A percentile compares a stretch with the other conserved stretches of the same genome.
phyloP scores from a whole-genome alignment of 345 rosid genomes.

The Bruguiera sexangula region DNA sequence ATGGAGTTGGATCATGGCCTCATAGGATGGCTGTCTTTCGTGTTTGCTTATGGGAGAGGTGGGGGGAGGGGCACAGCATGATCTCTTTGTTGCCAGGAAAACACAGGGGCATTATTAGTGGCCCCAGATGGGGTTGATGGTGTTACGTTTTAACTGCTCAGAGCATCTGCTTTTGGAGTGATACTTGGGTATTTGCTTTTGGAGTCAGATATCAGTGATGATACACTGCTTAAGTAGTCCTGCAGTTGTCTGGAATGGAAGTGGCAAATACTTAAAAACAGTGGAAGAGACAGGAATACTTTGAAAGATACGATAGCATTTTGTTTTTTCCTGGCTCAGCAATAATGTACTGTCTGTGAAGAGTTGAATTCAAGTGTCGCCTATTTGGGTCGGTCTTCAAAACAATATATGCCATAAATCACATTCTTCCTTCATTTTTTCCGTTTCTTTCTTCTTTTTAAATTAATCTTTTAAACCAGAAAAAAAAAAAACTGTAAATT shows the following conservation, averaged over 20 bases:
- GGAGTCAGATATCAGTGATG: too few species aligned
- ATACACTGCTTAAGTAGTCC: constrained; percentile 1
- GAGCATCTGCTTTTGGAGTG: constrained; percentile 1
- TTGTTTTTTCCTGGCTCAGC: constrained; percentile 2
- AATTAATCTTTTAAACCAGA: too few species aligned
- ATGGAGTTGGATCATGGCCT: constrained; percentile 15
- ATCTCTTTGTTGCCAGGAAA: constrained; percentile 10
- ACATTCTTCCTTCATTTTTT: too few species aligned
- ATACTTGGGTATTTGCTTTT: background rate
- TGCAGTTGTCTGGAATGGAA: constrained; percentile 22
- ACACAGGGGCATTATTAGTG: background rate
- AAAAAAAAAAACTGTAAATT: too few species aligned
- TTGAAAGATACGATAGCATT: constrained; percentile 4
- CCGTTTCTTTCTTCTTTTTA: too few species aligned
- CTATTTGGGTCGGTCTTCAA: background rate
- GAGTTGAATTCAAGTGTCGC: background rate
- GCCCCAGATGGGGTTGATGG: background rate
- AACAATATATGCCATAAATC: background rate
- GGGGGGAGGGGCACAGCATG: constrained; percentile 13
- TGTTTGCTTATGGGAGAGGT: background rate
- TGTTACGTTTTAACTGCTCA: background rate
- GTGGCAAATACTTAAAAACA: constrained; percentile 19
- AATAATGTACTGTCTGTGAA: constrained; percentile 1
- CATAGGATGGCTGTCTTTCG: background rate
- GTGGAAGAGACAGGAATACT: constrained; percentile 6